Evolutionary conservation across 768 basidiomycete species (phyloP).

Genomic region (Coprinellus aureogranulatus): DNA sequence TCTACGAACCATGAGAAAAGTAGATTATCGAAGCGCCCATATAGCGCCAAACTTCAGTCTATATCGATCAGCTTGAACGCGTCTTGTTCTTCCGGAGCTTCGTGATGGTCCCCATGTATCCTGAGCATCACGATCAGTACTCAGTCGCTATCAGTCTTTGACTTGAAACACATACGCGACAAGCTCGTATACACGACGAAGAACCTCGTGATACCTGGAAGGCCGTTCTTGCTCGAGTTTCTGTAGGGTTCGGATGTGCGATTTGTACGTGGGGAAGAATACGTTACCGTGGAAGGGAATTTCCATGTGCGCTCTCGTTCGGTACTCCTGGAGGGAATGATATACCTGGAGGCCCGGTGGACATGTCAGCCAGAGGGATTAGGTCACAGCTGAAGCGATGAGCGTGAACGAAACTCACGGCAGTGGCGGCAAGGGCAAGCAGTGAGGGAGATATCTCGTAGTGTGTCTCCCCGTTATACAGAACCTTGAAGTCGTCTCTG

Average conservation of each 20-base stretch:
- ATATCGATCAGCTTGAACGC: too few relatives aligned
- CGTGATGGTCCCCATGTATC: too few relatives aligned
- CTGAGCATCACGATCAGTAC: too few relatives aligned
- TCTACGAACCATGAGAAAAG: too few relatives aligned
- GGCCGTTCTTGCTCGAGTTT: background rate
- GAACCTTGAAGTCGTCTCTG: background rate
- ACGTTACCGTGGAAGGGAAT: background rate
- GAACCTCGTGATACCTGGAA: background rate
- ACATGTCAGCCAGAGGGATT: background rate
- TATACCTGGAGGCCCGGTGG: too few relatives aligned
- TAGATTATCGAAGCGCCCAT: too few relatives aligned
- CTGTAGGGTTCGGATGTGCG: background rate
- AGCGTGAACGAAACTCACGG: too few relatives aligned
- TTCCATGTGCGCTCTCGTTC: background rate
- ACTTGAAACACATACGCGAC: background rate
- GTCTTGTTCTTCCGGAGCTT: too few relatives aligned
- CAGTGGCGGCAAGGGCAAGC: background rate
- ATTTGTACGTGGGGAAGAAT: background rate
- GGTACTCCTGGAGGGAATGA: background rate
- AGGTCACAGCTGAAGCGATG: too few relatives aligned
- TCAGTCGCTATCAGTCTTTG: too few relatives aligned
- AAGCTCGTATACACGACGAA: background rate
- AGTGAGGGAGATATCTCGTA: background rate
- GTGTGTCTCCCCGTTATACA: background rate
- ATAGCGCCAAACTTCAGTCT: too few relatives aligned